These are phyloP conservation scores for Naganishia onofrii DNA, from an alignment of 768 basidiomycete species.

Conservation along the genomic window DNA sequence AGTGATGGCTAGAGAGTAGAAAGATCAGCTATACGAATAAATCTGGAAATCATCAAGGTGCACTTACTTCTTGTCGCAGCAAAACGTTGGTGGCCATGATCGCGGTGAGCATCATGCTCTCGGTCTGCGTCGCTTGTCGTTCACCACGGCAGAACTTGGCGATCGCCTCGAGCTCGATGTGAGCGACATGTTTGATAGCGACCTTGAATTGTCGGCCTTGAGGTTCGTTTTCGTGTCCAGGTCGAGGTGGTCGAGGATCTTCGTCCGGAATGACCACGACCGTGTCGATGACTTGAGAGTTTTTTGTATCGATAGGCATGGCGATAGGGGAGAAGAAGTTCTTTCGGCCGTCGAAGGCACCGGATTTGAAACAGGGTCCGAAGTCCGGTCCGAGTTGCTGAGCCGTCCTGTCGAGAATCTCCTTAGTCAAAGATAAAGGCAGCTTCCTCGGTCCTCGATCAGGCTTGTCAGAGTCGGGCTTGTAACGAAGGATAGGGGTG, in stretches of 20 bases:
- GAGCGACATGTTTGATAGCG: constrained; percentile 44
- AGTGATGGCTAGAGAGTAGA: neutral
- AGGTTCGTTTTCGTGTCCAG: constrained; percentile 40
- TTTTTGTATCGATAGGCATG: constrained; percentile 26
- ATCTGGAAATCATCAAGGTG: neutral
- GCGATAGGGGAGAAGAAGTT: constrained; percentile 46
- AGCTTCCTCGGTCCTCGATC: constrained; percentile 30
- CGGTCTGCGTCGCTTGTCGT: constrained; percentile 40
- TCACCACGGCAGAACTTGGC: constrained; percentile 43
- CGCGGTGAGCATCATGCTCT: constrained; percentile 39
- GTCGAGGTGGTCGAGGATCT: constrained; percentile 16
- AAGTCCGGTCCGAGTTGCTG: neutral
- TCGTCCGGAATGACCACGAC: constrained; percentile 26
- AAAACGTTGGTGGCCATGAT: constrained; percentile 52
- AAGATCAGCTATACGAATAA: neutral
- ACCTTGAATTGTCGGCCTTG: constrained; percentile 42
- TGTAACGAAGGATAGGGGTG: constrained; percentile 39
- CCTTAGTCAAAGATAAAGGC: constrained; percentile 38
- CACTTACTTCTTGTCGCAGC: constrained; percentile 34
- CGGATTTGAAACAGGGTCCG: neutral
- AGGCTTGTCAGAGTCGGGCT: constrained; percentile 29
- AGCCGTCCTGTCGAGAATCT: constrained; percentile 13
- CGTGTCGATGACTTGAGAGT: constrained; percentile 10
- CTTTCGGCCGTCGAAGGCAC: constrained; percentile 36
- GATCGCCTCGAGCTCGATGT: constrained; percentile 43